Percentiles rank a stretch among this genome's conserved stretches.
Evolutionary conservation across 148 eudicot species (phyloP).

Genomic region (Chenopodium quinoa): DNA sequence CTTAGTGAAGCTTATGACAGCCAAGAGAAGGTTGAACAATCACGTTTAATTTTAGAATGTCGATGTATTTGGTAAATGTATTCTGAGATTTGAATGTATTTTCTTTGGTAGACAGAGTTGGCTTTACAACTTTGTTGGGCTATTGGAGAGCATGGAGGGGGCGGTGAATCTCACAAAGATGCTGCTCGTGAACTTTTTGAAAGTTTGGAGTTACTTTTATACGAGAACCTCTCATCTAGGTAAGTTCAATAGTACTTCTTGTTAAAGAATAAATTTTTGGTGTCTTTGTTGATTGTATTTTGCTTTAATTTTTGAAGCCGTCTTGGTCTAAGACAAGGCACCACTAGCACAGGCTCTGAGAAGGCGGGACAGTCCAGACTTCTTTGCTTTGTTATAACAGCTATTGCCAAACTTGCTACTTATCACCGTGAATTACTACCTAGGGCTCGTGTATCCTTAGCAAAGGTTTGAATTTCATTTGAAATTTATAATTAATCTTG

Average conservation of each 20-base stretch:
- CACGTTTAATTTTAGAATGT: neutral
- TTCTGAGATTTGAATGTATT: slow-evolving; percentile 3
- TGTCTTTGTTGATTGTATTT: slow-evolving; percentile 25
- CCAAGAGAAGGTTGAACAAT: slow-evolving; percentile 66
- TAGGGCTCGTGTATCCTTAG: slow-evolving; percentile 87
- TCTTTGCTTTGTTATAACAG: slow-evolving; percentile 92
- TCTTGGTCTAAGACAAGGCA: slow-evolving; percentile 62
- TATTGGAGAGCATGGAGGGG: slow-evolving; percentile 98
- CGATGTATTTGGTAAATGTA: neutral
- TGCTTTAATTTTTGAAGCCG: slow-evolving; percentile 49
- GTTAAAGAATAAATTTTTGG: neutral
- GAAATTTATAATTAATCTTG: neutral
- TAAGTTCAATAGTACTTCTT: slow-evolving; percentile 25
- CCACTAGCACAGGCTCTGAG: slow-evolving; percentile 45
- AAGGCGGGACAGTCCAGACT: slow-evolving; percentile 82
- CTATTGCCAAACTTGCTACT: slow-evolving; percentile 95
- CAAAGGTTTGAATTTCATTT: slow-evolving; percentile 45
- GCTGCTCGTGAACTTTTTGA: slow-evolving; percentile 98
- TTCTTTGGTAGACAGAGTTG: slow-evolving; percentile 73
- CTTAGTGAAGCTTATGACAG: slow-evolving; percentile 96
- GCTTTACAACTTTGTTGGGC: slow-evolving; percentile 98
- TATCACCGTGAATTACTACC: slow-evolving; percentile 90
- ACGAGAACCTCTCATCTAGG: slow-evolving; percentile 96
- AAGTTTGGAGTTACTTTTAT: slow-evolving; percentile 87
- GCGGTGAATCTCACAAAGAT: slow-evolving; percentile 86